Percentiles rank a stretch among this genome's conserved stretches.
Evolutionary conservation across 352 stramenopile genomes (phyloP).

Genomic region (Phytophthora idaei): DNA sequence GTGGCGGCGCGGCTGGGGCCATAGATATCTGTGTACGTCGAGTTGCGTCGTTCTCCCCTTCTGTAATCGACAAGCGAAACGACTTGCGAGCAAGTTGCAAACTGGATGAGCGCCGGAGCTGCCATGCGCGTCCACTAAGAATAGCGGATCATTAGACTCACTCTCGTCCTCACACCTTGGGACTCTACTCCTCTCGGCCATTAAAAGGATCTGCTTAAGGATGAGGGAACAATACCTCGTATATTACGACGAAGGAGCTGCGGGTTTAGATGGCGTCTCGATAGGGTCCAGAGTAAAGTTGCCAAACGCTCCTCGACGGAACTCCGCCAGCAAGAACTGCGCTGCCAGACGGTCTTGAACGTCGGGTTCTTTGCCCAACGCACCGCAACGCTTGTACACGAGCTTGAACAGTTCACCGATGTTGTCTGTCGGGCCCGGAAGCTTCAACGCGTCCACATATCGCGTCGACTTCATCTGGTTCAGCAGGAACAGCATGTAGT

Average conservation of each 20-base stretch:
- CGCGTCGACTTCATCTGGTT: conserved; percentile 81
- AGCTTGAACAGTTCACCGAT: conserved; percentile 70
- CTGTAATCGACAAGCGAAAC: conserved; percentile 27
- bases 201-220: not conserved
- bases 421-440: conserved; percentile 73
- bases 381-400: conserved; percentile 73
- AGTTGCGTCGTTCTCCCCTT: not conserved
- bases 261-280: conserved; percentile 12
- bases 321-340: conserved; percentile 75
- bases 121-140: conserved; percentile 17
- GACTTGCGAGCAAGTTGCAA: conserved; percentile 34
- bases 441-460: conserved; percentile 78
- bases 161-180: conserved; percentile 31
- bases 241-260: conserved; percentile 24
- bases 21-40: conserved; percentile 15
- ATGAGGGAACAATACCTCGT: not conserved
- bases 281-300: conserved; percentile 86
- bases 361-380: conserved; percentile 78
- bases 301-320: conserved; percentile 76
- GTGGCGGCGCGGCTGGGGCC: no score
- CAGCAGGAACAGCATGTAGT: conserved; percentile 90
- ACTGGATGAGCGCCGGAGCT: conserved; percentile 13
- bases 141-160: conserved; percentile 19
- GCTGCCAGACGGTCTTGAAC: conserved; percentile 71
- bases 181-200: conserved; percentile 3